Base-by-base conservation (phyloP, 2,329 filamentous ascomycete species). In the Arthroderma sp. region DNA sequence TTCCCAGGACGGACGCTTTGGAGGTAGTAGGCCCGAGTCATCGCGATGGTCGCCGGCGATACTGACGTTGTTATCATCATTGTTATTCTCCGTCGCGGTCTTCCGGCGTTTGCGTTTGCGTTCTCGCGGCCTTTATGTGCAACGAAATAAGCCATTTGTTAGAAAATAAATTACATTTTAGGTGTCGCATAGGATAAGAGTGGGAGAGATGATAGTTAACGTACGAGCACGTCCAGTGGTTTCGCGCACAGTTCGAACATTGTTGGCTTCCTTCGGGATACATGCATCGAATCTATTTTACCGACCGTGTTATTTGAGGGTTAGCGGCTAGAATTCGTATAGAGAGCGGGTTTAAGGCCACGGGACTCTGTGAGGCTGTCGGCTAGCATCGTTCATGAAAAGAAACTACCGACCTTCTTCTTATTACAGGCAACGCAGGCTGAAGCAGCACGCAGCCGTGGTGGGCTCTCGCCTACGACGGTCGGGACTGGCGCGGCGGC, bases 381-480 rank as follows among this genome's bases (percentile, higher is more conserved):
- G 15, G 15, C 15, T 22, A 22, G 15, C 15, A 22, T 22, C 15
- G 15, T 22, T 22, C 15, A 22, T 22, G 37, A 11, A 46, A 38
- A 22, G 33, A 27, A 9, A 22, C 6, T 10, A 6, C 32, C 15
- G 33, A 49, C 49, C 52, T 59, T 60, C 40, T 58, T 60, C 45
- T 55, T 57, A 47, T 60, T 60, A 36, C 57, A 59, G 10, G 54
- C 55, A 10, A 57, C 49, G 47, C 57, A 60, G 6, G 57, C 57
- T 11, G 50, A 54, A n/a, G 56, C 51, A 38, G 56, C 56, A 10
- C 56, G 51, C 5, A 58, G 43, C 45, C 52, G 53, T 6, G 54
- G 53, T n/a, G 53, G 56, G 31, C 49, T 55, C 36, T 49, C 48
- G 39, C 22, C 45, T 30, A 44, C 40, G 40, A 38, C 38, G 30